Evolutionary conservation across 2,329 filamentous ascomycete genomes (phyloP).

Genomic region (Fusarium sp.): DNA sequence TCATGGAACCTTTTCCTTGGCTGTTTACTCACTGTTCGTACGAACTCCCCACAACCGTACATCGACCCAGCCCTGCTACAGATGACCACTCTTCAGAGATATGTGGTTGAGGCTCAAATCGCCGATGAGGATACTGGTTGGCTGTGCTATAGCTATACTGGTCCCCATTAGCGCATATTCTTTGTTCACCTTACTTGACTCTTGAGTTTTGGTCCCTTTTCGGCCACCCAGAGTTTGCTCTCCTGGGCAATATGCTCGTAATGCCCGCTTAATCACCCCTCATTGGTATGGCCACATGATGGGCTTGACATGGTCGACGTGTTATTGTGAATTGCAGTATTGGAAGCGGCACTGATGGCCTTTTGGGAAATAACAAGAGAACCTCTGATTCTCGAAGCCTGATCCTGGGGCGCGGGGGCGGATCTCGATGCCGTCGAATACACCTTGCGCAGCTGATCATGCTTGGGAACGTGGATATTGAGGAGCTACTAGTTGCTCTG

Average conservation of each 20-base stretch:
- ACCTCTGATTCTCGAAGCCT: slow-evolving; percentile 10
- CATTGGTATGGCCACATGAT: slow-evolving; percentile 28
- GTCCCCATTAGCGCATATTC: slow-evolving; percentile 20
- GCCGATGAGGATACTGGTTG: slow-evolving; percentile 16
- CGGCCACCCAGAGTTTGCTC: slow-evolving; percentile 21
- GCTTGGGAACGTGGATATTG: slow-evolving; percentile 37
- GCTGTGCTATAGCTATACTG: background rate
- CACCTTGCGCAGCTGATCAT: slow-evolving; percentile 44
- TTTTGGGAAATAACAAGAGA: slow-evolving; percentile 5
- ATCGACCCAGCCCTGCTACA: slow-evolving; percentile 2
- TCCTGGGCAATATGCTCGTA: slow-evolving; percentile 15
- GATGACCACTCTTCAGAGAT: slow-evolving; percentile 20
- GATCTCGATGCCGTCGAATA: slow-evolving; percentile 33
- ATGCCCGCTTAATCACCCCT: slow-evolving; percentile 17
- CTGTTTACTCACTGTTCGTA: slow-evolving; percentile 2
- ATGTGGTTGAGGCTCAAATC: slow-evolving; percentile 44
- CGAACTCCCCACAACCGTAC: background rate
- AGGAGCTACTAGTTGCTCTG: slow-evolving; percentile 18
- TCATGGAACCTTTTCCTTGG: background rate
- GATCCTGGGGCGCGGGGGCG: slow-evolving; percentile 25
- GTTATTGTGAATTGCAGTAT: slow-evolving; percentile 30
- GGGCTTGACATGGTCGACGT: slow-evolving; percentile 13
- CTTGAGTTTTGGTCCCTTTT: slow-evolving; percentile 17
- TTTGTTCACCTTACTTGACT: slow-evolving; percentile 1
- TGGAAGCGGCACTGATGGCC: slow-evolving; percentile 22